Conservation (phyloP, 2,329 filamentous ascomycete species). For the Talaromyces sp. region DNA sequence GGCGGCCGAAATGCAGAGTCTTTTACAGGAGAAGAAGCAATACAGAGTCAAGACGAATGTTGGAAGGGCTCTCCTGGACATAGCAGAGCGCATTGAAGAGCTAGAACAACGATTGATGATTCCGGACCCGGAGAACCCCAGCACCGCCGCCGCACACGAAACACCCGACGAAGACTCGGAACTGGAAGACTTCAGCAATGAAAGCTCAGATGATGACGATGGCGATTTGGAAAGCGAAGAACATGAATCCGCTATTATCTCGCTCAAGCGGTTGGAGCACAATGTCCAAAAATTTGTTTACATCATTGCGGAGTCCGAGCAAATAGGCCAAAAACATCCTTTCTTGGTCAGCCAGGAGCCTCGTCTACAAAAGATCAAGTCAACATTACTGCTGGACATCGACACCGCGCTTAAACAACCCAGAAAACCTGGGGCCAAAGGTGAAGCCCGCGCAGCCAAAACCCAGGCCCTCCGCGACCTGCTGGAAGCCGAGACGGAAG, state of each 20-base stretch:
- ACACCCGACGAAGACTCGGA: constrained; percentile 27
- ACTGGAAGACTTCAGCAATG: constrained; percentile 31
- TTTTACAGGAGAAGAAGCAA: constrained; percentile 64
- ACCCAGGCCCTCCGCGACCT: constrained; percentile 58
- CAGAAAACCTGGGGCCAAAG: constrained; percentile 32
- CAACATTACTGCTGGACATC: constrained; percentile 62
- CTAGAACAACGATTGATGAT: constrained; percentile 68
- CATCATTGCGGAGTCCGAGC: constrained; percentile 48
- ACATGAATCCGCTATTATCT: constrained; percentile 24
- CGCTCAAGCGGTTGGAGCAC: constrained; percentile 46
- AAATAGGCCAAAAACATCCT: constrained; percentile 56
- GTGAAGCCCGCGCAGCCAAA: constrained; percentile 45
- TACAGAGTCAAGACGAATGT: constrained; percentile 61
- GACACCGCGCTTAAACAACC: constrained; percentile 59
- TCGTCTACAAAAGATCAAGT: constrained; percentile 54
- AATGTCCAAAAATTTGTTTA: constrained; percentile 57
- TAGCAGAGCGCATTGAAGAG: constrained; percentile 48
- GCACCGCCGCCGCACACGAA: constrained; percentile 13
- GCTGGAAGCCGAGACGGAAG: constrained; percentile 55
- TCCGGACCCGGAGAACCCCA: constrained; percentile 32
- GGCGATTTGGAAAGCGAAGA: constrained; percentile 33
- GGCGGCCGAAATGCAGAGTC: constrained; percentile 56
- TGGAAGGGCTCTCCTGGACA: constrained; percentile 47
- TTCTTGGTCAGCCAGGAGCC: constrained; percentile 57
- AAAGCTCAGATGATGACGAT: constrained; percentile 15